These are phyloP conservation scores for Tricholoma hemisulphureum DNA, from an alignment of 768 basidiomycete genomes.

Conservation along the genomic window DNA sequence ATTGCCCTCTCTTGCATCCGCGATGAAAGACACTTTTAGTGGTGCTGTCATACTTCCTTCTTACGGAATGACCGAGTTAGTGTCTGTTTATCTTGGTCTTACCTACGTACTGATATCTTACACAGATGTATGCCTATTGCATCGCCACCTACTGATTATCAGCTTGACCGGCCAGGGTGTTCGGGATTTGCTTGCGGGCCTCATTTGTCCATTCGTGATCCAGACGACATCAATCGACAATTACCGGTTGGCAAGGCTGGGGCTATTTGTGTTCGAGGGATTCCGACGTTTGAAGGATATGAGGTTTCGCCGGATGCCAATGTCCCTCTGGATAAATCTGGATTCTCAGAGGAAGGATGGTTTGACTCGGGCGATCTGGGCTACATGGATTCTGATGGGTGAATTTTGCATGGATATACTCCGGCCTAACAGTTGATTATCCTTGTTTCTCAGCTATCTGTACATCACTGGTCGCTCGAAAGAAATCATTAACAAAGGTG, in stretches of 20 bases:
- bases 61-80: slow-evolving; percentile 44
- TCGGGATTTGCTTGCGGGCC: slow-evolving; percentile 50
- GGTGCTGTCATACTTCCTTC: slow-evolving; percentile 56
- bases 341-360: slow-evolving; percentile 51
- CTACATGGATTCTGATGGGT: slow-evolving; percentile 47
- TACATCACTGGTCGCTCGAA: slow-evolving; percentile 58
- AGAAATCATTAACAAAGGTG: slow-evolving; percentile 60
- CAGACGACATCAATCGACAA: slow-evolving; percentile 34
- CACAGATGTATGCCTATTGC: slow-evolving; percentile 51
- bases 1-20: slow-evolving; percentile 48
- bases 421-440: no score
- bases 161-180: slow-evolving; percentile 45
- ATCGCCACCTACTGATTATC: slow-evolving; percentile 41
- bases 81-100: not conserved
- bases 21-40: slow-evolving; percentile 45
- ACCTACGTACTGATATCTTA: not conserved
- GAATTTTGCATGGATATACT: not conserved
- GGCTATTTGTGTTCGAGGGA: slow-evolving; percentile 53
- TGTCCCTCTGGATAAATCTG: slow-evolving; percentile 43
- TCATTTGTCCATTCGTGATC: slow-evolving; percentile 42
- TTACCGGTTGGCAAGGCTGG: slow-evolving; percentile 42
- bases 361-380: slow-evolving; percentile 51
- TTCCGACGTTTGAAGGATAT: slow-evolving; percentile 53
- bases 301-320: slow-evolving; percentile 44
- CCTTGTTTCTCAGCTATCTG: slow-evolving; percentile 28